A percentile compares a stretch with the other conserved stretches of the same genome.
phyloP scores from a whole-genome alignment of 495 filamentous ascomycete genomes.

The Bryoglossum gracile region DNA sequence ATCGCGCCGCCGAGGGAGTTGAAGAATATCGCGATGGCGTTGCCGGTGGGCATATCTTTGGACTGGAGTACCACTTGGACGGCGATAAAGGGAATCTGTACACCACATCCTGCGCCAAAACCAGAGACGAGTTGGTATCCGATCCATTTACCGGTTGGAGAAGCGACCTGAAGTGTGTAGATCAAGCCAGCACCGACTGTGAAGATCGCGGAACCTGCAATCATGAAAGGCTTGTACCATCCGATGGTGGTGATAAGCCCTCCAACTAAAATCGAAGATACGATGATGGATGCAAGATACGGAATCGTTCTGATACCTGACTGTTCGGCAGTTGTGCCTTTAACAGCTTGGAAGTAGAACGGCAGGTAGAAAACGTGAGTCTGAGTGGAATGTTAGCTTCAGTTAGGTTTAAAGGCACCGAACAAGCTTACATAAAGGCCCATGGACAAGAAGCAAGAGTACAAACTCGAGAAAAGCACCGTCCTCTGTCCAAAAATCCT shows the following conservation, averaged over 20 bases:
- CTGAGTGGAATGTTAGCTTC: background rate
- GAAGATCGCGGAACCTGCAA: conserved; percentile 26
- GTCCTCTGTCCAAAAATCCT: conserved; percentile 18
- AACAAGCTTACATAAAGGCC: conserved; percentile 29
- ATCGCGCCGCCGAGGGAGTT: conserved; percentile 44
- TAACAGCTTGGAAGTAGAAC: conserved; percentile 55
- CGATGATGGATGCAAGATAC: conserved; percentile 34
- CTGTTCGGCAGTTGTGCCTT: conserved; percentile 34
- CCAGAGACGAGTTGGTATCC: conserved; percentile 22
- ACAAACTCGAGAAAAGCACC: conserved; percentile 16
- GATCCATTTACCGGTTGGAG: conserved; percentile 14
- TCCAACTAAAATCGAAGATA: conserved; percentile 30
- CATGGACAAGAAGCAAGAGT: conserved; percentile 39
- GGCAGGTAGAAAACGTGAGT: conserved; percentile 52
- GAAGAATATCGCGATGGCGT: conserved; percentile 29
- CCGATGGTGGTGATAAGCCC: conserved; percentile 28
- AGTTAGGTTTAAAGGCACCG: background rate
- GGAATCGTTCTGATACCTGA: conserved; percentile 48
- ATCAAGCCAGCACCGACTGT: conserved; percentile 30
- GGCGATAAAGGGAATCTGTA: conserved; percentile 22
- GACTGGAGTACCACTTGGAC: conserved; percentile 15
- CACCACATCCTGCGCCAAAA: conserved; percentile 17
- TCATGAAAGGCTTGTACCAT: conserved; percentile 30
- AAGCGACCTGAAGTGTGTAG: conserved; percentile 14
- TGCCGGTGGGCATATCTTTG: conserved; percentile 20